Conservation (phyloP, 352 stramenopile genomes). For the Phytophthora hibernalis region DNA sequence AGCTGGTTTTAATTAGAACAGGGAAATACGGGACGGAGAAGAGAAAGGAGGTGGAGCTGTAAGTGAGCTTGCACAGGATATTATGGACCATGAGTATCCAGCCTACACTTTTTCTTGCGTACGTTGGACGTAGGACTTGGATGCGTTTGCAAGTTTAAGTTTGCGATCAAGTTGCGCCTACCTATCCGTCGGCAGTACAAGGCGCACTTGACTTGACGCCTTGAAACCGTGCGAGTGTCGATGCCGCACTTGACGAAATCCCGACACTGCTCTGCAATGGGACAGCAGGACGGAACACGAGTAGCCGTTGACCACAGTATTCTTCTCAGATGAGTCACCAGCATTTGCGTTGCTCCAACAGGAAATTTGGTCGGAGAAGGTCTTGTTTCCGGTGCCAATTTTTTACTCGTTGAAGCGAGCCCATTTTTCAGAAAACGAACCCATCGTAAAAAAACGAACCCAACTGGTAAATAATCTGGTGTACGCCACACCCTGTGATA, state of each 20-base stretch:
- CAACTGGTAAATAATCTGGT: constrained; percentile 18
- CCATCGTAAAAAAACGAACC: constrained; percentile 4
- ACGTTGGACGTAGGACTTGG: constrained; percentile 18
- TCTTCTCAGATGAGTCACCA: neutral
- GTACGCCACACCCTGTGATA: constrained; percentile 18
- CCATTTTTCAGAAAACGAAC: too few relatives aligned
- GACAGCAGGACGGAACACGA: constrained; percentile 16
- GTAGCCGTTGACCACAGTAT: neutral
- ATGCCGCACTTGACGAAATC: neutral
- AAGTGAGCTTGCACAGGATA: neutral
- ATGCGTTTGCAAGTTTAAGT: constrained; percentile 9
- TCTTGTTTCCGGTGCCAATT: neutral
- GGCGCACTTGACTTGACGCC: too few relatives aligned
- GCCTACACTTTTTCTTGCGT: constrained; percentile 26
- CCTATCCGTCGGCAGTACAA: neutral
- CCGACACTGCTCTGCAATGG: neutral
- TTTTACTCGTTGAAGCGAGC: neutral
- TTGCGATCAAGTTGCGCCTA: too few relatives aligned
- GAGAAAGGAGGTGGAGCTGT: neutral
- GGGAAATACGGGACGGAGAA: constrained; percentile 2
- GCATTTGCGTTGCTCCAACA: too few relatives aligned
- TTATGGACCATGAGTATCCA: constrained; percentile 29
- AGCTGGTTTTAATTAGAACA: neutral
- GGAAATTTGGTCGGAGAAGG: too few relatives aligned
- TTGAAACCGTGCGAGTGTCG: constrained; percentile 12